These are phyloP conservation scores for Calonectria hongkongensis DNA, from an alignment of 2,329 filamentous ascomycete genomes.

Conservation along the genomic window DNA sequence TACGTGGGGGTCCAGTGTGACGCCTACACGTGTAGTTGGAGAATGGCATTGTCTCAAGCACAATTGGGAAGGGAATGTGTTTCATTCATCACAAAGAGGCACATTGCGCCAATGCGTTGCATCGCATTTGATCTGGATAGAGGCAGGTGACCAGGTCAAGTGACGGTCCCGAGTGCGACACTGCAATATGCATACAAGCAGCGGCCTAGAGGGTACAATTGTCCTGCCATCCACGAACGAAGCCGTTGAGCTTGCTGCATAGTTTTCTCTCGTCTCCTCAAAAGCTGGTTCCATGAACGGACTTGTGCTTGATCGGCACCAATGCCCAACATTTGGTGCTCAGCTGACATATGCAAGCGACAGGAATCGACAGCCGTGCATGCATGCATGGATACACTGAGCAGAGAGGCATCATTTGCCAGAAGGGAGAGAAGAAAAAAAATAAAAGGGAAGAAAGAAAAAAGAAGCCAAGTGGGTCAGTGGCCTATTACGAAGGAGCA, in stretches of 20 bases:
- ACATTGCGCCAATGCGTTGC: slow-evolving; percentile 21
- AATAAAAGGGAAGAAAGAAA: neutral
- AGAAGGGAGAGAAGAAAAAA: too few relatives aligned
- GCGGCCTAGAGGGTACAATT: neutral
- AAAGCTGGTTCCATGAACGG: neutral
- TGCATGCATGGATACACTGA: neutral
- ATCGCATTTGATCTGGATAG: slow-evolving; percentile 27
- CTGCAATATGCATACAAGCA: neutral
- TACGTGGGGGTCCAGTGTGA: slow-evolving; percentile 32
- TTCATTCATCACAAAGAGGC: slow-evolving; percentile 27
- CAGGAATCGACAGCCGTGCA: slow-evolving; percentile 20
- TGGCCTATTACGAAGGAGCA: neutral
- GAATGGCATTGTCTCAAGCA: slow-evolving; percentile 8
- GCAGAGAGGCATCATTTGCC: neutral
- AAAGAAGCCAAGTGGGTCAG: neutral
- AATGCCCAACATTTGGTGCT: slow-evolving; percentile 1
- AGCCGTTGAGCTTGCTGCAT: slow-evolving; percentile 7
- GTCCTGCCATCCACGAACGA: neutral
- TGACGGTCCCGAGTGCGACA: slow-evolving; percentile 21
- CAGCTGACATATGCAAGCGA: slow-evolving; percentile 26
- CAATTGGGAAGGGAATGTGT: slow-evolving; percentile 4
- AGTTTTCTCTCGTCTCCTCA: slow-evolving; percentile 18
- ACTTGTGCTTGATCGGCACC: neutral
- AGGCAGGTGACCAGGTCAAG: slow-evolving; percentile 35
- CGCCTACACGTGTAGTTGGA: slow-evolving; percentile 33